Conservation (phyloP, 2,329 filamentous ascomycete species). For the Verticillium tricorpus region DNA sequence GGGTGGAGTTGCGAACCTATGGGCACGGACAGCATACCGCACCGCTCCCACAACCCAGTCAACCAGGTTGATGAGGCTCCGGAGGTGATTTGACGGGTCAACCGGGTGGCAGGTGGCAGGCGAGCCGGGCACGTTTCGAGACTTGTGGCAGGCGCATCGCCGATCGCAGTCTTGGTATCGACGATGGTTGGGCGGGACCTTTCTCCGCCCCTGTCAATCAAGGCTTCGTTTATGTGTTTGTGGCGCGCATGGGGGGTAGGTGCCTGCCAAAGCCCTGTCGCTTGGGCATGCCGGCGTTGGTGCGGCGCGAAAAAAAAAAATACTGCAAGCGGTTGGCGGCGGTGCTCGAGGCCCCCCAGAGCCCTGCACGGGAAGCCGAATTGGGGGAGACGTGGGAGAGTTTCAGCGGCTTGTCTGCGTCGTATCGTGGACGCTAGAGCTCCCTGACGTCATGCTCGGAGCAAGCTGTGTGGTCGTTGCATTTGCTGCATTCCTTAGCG, state of each 20-base stretch:
- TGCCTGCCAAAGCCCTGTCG: not conserved
- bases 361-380: not conserved
- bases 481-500: not conserved
- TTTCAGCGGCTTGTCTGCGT: not conserved
- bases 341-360: not conserved
- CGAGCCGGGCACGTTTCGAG: not conserved
- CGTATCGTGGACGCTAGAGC: constrained; percentile 8
- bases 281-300: not conserved
- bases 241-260: not conserved
- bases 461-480: constrained; percentile 7
- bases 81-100: not conserved
- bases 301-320: not conserved
- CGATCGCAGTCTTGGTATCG: not conserved
- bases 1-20: not conserved
- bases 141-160: not conserved
- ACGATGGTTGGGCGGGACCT: not conserved
- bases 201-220: not conserved
- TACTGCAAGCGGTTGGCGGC: not conserved
- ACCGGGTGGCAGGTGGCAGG: not conserved
- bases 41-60: not conserved
- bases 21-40: not conserved
- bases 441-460: constrained; percentile 13
- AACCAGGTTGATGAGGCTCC: not conserved
- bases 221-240: not conserved
- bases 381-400: not conserved